phyloP scores from a whole-genome alignment of 495 filamentous ascomycete species.

The Astrothelium macrocarpum region DNA sequence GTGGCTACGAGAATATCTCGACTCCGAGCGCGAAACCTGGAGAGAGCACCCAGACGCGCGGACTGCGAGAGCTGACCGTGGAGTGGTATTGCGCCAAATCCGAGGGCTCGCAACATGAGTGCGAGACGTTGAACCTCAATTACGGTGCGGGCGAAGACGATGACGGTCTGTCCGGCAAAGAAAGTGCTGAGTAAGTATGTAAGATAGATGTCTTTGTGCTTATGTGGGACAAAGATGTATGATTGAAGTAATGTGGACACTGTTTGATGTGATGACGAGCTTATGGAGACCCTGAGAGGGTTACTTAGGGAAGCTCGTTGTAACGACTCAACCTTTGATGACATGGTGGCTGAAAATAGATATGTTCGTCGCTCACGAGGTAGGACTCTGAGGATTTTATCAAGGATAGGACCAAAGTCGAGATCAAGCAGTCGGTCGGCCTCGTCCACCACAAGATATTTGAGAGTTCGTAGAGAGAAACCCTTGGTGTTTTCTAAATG shows the following conservation, averaged over 20 bases:
- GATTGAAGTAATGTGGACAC: slow-evolving; percentile 74
- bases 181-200: slow-evolving; percentile 78
- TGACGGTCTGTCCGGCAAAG: slow-evolving; percentile 60
- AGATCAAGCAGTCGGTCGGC: slow-evolving; percentile 87
- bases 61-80: slow-evolving; percentile 85
- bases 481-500: slow-evolving; percentile 96
- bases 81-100: slow-evolving; percentile 78
- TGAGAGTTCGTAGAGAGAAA: slow-evolving; percentile 67
- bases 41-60: slow-evolving; percentile 70
- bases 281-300: slow-evolving; percentile 67
- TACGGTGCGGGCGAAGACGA: slow-evolving; percentile 90
- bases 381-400: slow-evolving; percentile 85
- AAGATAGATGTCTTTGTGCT: slow-evolving; percentile 85
- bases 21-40: slow-evolving; percentile 69
- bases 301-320: slow-evolving; percentile 79
- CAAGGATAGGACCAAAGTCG: slow-evolving; percentile 85
- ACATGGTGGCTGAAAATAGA: slow-evolving; percentile 91
- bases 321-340: slow-evolving; percentile 79
- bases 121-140: slow-evolving; percentile 79
- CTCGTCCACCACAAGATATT: slow-evolving; percentile 91
- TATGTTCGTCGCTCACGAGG: slow-evolving; percentile 73
- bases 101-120: slow-evolving; percentile 68
- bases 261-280: slow-evolving; percentile 70
- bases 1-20: slow-evolving; percentile 88
- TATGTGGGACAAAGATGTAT: slow-evolving; percentile 78